These are phyloP conservation scores for Fusarium sp. DNA, from an alignment of 2,329 filamentous ascomycete genomes.

Conservation along the genomic window DNA sequence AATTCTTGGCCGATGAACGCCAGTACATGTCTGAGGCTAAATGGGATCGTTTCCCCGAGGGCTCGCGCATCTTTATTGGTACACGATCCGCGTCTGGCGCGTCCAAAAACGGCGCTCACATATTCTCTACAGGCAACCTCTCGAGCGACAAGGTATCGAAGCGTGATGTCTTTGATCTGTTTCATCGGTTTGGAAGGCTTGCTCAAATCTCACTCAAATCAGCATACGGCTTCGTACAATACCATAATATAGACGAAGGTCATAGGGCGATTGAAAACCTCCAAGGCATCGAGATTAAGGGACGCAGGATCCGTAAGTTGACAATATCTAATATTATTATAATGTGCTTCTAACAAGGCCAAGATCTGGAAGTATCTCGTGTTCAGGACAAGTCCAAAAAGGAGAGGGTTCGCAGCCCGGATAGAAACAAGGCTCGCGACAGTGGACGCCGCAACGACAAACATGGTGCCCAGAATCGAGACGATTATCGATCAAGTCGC, in stretches of 20 bases:
- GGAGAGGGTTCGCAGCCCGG: slow-evolving; percentile 71
- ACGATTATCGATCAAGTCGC: slow-evolving; percentile 74
- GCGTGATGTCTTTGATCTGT: slow-evolving; percentile 91
- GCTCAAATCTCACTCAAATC: slow-evolving; percentile 97
- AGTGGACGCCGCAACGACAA: slow-evolving; percentile 59
- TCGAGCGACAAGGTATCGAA: slow-evolving; percentile 95
- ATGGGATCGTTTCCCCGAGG: slow-evolving; percentile 84
- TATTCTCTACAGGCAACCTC: slow-evolving; percentile 77
- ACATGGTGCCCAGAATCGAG: slow-evolving; percentile 64
- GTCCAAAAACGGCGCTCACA: slow-evolving; percentile 44
- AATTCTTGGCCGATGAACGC: slow-evolving; percentile 79
- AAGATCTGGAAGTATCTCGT: slow-evolving; percentile 91
- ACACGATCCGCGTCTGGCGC: slow-evolving; percentile 53
- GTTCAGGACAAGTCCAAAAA: slow-evolving; percentile 80
- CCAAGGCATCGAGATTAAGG: slow-evolving; percentile 84
- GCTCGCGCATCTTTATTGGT: slow-evolving; percentile 86
- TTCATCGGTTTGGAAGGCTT: slow-evolving; percentile 85
- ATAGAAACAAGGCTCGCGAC: slow-evolving; percentile 64
- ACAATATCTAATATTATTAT: neutral
- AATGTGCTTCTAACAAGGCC: slow-evolving; percentile 11
- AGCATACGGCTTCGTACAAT: slow-evolving; percentile 97
- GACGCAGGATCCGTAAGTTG: slow-evolving; percentile 90
- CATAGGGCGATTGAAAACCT: slow-evolving; percentile 79
- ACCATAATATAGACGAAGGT: slow-evolving; percentile 81
- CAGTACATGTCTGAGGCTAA: slow-evolving; percentile 81